Conservation (phyloP, 441 rosid species). For the Croton setiger region DNA sequence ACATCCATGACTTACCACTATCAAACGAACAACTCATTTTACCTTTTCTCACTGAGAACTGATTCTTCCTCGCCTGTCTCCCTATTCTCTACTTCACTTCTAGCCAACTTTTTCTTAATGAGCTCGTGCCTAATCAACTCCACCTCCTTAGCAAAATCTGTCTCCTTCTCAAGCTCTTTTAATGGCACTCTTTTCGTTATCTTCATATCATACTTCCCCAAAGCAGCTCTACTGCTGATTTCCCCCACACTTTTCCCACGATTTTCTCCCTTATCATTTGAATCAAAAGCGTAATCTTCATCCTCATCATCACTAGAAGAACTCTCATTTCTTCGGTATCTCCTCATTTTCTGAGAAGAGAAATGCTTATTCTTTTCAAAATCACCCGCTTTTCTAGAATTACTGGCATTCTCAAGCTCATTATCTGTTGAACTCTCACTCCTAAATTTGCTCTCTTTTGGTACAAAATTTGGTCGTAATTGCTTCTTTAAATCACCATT, state of each 20-base stretch:
- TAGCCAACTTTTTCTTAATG: constrained; percentile 38
- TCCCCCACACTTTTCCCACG: constrained; percentile 24
- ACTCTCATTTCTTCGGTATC: constrained; percentile 53
- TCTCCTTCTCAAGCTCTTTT: constrained; percentile 49
- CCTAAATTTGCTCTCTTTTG: constrained; percentile 27
- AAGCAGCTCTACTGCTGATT: constrained; percentile 61
- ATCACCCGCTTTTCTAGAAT: constrained; percentile 15
- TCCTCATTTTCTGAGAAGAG: constrained; percentile 29
- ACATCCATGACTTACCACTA: not conserved
- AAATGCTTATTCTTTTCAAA: constrained; percentile 27
- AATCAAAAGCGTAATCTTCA: constrained; percentile 42
- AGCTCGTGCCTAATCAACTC: constrained; percentile 59
- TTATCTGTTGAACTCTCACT: constrained; percentile 34
- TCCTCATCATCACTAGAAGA: constrained; percentile 75
- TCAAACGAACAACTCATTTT: not conserved
- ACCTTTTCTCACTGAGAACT: constrained; percentile 68
- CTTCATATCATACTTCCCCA: constrained; percentile 73
- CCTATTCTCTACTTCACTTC: constrained; percentile 26
- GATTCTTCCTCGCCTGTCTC: constrained; percentile 39
- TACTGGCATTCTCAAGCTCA: constrained; percentile 4
- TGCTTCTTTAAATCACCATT: not conserved
- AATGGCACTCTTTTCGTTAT: constrained; percentile 59
- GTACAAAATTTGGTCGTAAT: constrained; percentile 4
- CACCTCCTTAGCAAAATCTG: constrained; percentile 52
- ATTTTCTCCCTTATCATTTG: constrained; percentile 24